These are phyloP conservation scores for Kandelia obovata DNA, from an alignment of 345 rosid genomes.

Conservation along the genomic window DNA sequence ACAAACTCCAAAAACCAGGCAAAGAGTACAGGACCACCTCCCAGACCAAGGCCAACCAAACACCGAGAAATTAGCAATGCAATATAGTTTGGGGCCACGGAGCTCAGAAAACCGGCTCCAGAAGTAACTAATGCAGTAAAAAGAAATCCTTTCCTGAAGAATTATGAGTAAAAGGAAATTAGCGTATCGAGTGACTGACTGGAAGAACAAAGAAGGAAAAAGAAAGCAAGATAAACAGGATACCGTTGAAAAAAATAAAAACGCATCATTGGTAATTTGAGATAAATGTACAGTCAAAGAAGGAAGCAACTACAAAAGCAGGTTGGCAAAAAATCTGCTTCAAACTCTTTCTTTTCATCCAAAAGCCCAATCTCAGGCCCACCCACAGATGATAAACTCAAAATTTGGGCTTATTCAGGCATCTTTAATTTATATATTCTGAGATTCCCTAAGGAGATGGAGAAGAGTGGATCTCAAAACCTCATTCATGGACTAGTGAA, in stretches of 20 bases:
- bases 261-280: not conserved
- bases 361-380: not conserved
- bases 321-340: not conserved
- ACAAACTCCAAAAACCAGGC: slow-evolving; percentile 87
- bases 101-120: slow-evolving; percentile 70
- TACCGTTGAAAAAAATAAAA: not conserved
- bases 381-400: too few species aligned
- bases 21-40: slow-evolving; percentile 83
- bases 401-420: too few species aligned
- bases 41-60: slow-evolving; percentile 83
- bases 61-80: slow-evolving; percentile 54
- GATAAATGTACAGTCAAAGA: not conserved
- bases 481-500: too few species aligned
- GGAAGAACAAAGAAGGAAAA: too few species aligned
- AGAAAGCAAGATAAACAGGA: too few species aligned
- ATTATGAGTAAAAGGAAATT: too few species aligned
- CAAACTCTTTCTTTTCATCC: not conserved
- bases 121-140: slow-evolving; percentile 68
- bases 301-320: not conserved
- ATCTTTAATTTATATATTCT: too few species aligned
- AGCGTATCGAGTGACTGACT: too few species aligned
- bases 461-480: too few species aligned
- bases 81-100: slow-evolving; percentile 59
- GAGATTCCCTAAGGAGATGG: too few species aligned
- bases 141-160: slow-evolving; percentile 71